Base-by-base conservation (phyloP, 257 asterid species). In the Anisodus tanguticus region DNA sequence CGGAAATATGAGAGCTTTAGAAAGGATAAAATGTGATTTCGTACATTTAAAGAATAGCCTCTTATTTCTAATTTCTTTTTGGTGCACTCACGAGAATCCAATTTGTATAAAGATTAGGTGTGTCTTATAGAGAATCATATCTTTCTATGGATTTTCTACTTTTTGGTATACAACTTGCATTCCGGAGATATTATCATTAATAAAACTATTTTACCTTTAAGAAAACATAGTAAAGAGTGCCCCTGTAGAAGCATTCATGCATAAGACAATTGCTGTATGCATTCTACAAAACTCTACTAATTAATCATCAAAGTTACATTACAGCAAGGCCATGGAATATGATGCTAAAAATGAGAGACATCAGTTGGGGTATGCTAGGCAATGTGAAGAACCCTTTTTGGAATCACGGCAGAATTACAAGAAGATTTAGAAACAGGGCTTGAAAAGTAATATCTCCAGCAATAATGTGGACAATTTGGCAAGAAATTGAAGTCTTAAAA, bases 401-500 rank as follows among this genome's bases (percentile, higher is more conserved):
- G 45, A 74, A 11, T 49, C 62, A 3, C 4, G 6, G 9, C 12
- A 72, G 62, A 13, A 74, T 74, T 57, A 74, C 45, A 49, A 49
- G 12, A 74, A 22, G n/a, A 74, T 47, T 11, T 47, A 74, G 43
- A 74, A 62, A 74, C 43, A 49, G 1, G 5, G 41, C 62, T 49
- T 74, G 81, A 19, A 26, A 74, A 74, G 81, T 74, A 43, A 49
- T 26, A 49, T 74, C 49, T 72, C 60, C 53, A 72, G 60, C 19
- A 72, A 72, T 47, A 51, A 31, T 66, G 72, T 66, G n/a, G 72
- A 66, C 72, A 31, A 64, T 31, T 66, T 31, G n/a, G 71, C 15
- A 4, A 66, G 45, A 66, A 66, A 26, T 66, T 66, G 43, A 66
- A 66, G 47, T 66, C 69, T 63, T 63, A 63, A 45, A 71, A 57